These are phyloP conservation scores for Ambispora gerdemannii DNA, from an alignment of 192 early-diverging fungal species.

Conservation along the genomic window DNA sequence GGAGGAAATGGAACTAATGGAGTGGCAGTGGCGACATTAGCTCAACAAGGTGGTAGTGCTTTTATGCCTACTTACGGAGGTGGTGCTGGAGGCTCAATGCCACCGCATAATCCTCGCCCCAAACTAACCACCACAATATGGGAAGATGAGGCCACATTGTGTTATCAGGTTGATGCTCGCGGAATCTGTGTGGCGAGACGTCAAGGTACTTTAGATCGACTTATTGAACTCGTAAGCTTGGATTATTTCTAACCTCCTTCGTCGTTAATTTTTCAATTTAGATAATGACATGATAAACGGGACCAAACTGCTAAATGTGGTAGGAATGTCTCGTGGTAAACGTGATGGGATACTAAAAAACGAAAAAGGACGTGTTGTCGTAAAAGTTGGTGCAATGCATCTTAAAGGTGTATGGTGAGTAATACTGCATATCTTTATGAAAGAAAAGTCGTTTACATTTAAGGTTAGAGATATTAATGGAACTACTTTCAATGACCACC, in stretches of 20 bases:
- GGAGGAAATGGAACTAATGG: slow-evolving; percentile 16
- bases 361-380: slow-evolving; percentile 79
- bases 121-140: slow-evolving; percentile 73
- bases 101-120: slow-evolving; percentile 33
- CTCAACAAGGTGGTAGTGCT: slow-evolving; percentile 4
- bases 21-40: slow-evolving; percentile 2
- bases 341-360: slow-evolving; percentile 84
- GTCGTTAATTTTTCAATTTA: slow-evolving; percentile 24
- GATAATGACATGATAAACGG: slow-evolving; percentile 87
- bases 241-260: neutral
- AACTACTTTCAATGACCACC: neutral
- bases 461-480: too few species aligned
- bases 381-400: slow-evolving; percentile 85
- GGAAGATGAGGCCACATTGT: slow-evolving; percentile 80
- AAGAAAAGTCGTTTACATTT: neutral
- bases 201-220: slow-evolving; percentile 42
- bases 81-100: neutral
- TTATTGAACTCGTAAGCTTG: neutral
- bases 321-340: slow-evolving; percentile 84
- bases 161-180: slow-evolving; percentile 78
- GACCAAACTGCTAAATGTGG: slow-evolving; percentile 82
- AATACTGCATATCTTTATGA: neutral
- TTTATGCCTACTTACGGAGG: slow-evolving; percentile 23
- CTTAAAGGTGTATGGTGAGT: slow-evolving; percentile 82
- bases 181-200: slow-evolving; percentile 77